These are phyloP conservation scores for Paramarasmius palmivorus DNA, from an alignment of 1,284 basidiomycete genomes.

Conservation along the genomic window DNA sequence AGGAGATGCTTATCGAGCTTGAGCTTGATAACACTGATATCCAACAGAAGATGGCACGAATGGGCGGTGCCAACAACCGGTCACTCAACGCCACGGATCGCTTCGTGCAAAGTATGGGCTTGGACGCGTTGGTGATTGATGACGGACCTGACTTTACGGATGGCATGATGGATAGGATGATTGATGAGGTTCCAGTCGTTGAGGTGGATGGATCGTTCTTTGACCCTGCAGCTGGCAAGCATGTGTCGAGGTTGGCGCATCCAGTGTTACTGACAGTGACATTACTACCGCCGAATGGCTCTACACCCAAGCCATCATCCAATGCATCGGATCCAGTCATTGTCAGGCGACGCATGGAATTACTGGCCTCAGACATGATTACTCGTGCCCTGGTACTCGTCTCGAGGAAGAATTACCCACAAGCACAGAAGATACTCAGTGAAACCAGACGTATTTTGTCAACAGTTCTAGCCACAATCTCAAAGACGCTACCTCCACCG, in stretches of 20 bases:
- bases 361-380: constrained; percentile 92
- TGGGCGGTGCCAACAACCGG: constrained; percentile 23
- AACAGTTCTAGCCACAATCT: constrained; percentile 80
- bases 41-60: constrained; percentile 33
- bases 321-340: constrained; percentile 80
- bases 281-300: constrained; percentile 61
- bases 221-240: constrained; percentile 81
- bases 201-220: constrained; percentile 93
- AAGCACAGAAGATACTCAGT: constrained; percentile 83
- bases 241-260: constrained; percentile 81
- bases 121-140: constrained; percentile 71
- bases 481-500: constrained; percentile 64
- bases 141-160: constrained; percentile 73
- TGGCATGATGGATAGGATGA: constrained; percentile 88
- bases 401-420: constrained; percentile 81
- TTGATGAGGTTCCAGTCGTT: constrained; percentile 90
- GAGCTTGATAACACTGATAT: constrained; percentile 81
- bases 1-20: constrained; percentile 93
- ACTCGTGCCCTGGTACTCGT: constrained; percentile 89
- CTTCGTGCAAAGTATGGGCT: constrained; percentile 79
- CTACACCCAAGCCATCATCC: constrained; percentile 42
- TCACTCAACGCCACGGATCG: constrained; percentile 74
- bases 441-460: constrained; percentile 89
- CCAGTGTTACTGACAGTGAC: constrained; percentile 90
- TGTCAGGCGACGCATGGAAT: constrained; percentile 90